A percentile compares a stretch with the other conserved stretches of the same genome.
Evolutionary conservation across 441 rosid species (phyloP).

Genomic region (Cnidoscolus chayamansa): DNA sequence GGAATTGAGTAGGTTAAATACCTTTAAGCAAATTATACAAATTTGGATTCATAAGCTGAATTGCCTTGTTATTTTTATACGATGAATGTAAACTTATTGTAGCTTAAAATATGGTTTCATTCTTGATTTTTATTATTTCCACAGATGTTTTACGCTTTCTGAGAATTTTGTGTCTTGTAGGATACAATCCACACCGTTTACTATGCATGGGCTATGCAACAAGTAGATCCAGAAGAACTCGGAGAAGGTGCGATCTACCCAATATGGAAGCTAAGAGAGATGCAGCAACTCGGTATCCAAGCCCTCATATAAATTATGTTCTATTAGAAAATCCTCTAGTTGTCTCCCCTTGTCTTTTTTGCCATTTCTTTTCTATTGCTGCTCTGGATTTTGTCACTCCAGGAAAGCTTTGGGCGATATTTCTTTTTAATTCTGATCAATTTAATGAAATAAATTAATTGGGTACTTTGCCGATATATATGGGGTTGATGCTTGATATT

Average conservation of each 20-base stretch:
- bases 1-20: no score
- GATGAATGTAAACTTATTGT: background rate
- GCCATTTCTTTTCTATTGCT: background rate
- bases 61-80: background rate
- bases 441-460: conserved; percentile 23
- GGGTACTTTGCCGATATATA: conserved; percentile 3
- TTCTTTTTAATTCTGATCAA: conserved; percentile 2
- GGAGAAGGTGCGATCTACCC: conserved; percentile 79
- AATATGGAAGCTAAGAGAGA: conserved; percentile 73
- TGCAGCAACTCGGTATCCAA: conserved; percentile 58
- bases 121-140: background rate
- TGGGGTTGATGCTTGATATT: background rate
- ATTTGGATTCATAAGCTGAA: background rate
- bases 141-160: background rate
- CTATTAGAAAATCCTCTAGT: conserved; percentile 9
- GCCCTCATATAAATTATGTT: conserved; percentile 51
- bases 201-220: conserved; percentile 94
- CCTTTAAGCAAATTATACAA: background rate
- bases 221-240: conserved; percentile 71
- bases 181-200: conserved; percentile 81
- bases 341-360: background rate
- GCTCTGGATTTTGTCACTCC: conserved; percentile 34
- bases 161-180: conserved; percentile 29
- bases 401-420: conserved; percentile 25
- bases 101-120: background rate